Evolutionary conservation across 257 asterid genomes (phyloP).

Genomic region (Osmanthus fragrans): DNA sequence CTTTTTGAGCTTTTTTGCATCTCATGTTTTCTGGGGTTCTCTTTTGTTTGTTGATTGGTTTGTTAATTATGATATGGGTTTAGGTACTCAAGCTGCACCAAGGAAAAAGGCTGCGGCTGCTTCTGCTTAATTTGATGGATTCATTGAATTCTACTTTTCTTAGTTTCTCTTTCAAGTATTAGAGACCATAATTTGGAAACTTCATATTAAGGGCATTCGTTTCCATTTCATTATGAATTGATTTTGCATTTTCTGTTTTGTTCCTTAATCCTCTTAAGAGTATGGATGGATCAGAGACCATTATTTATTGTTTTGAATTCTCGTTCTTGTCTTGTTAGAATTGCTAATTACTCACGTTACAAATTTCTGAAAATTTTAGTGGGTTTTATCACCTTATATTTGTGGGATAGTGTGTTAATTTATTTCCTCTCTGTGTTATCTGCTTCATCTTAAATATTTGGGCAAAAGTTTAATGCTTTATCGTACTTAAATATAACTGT

Average conservation of each 20-base stretch:
- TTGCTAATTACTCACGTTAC: background rate
- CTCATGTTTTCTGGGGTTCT: background rate
- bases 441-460: background rate
- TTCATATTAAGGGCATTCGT: background rate
- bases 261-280: background rate
- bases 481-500: background rate
- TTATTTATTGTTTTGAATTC: background rate
- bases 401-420: background rate
- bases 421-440: background rate
- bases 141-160: slow-evolving; percentile 20
- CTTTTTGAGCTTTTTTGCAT: background rate
- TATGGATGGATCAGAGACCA: slow-evolving; percentile 19
- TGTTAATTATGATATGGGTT: background rate
- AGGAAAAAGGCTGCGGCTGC: slow-evolving; percentile 76
- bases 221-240: background rate
- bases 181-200: slow-evolving; percentile 20
- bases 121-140: slow-evolving; percentile 40
- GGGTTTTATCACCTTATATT: background rate
- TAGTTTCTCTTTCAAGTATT: slow-evolving; percentile 22
- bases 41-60: slow-evolving; percentile 9
- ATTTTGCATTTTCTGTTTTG: slow-evolving; percentile 24
- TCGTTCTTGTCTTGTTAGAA: background rate
- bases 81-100: slow-evolving; percentile 89
- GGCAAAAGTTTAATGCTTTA: background rate
- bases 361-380: background rate